phyloP scores from a whole-genome alignment of 140 eudicot species.

The Senecio squalidus region DNA sequence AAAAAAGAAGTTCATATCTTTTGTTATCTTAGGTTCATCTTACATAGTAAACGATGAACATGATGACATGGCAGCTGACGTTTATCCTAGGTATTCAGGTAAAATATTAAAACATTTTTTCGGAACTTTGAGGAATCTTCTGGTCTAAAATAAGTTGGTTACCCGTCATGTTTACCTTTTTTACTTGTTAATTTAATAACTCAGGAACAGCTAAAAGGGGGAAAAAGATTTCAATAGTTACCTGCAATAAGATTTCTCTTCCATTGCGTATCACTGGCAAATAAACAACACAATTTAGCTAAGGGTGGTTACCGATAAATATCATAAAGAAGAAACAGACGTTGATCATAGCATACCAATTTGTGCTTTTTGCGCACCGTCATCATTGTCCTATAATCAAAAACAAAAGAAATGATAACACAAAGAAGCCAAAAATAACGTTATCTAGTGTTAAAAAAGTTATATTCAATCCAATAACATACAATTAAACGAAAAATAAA shows the following conservation, averaged over 20 bases:
- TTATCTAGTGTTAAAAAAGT: background rate
- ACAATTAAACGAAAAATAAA: background rate
- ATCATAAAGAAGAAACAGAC: background rate
- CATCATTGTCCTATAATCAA: slow-evolving; percentile 36
- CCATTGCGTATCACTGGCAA: slow-evolving; percentile 49
- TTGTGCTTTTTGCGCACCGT: slow-evolving; percentile 47
- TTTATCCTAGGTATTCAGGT: too few relatives aligned
- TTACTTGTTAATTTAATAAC: too few relatives aligned
- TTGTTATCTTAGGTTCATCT: too few relatives aligned
- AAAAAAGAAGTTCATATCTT: too few relatives aligned
- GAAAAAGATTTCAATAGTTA: slow-evolving; percentile 8
- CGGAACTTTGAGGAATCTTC: too few relatives aligned
- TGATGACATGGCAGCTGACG: too few relatives aligned
- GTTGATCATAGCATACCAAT: slow-evolving; percentile 35
- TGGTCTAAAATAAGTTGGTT: too few relatives aligned
- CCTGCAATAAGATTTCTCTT: slow-evolving; percentile 81
- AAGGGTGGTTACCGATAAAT: background rate
- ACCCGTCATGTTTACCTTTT: too few relatives aligned
- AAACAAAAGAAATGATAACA: slow-evolving; percentile 10
- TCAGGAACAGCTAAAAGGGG: background rate
- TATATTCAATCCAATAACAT: background rate
- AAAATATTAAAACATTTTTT: too few relatives aligned
- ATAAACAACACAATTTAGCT: slow-evolving; percentile 12
- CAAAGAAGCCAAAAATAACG: background rate
- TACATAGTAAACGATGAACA: too few relatives aligned